Base-by-base conservation (phyloP, 1,139 yeast species). In the Yamadazyma triangularis region DNA sequence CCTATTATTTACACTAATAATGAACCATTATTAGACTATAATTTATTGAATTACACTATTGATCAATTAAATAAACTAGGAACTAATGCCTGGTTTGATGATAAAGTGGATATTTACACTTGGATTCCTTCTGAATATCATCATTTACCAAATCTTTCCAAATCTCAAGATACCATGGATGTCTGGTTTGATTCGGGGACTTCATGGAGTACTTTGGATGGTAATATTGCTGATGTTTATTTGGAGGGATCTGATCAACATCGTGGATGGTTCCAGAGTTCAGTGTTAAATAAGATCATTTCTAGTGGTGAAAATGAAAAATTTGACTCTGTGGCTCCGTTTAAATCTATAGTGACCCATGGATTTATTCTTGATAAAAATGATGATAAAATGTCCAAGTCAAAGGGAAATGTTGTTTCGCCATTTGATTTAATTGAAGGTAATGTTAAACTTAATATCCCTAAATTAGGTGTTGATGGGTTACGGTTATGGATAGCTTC, bases 171-270 rank as follows among this genome's bases (percentile, higher is more conserved):
- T 46, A 91, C 98, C 0, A 84, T 91, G 89, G 99, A 91, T 57
- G 98, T 91, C 8, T 91, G 99, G 99, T 89, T 91, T 61, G 99
- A 91, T 53, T 85, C 95, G 24, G 99, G 99, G 0, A 78, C 95
- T 1, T 81, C 94, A 22, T 91, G 98, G 98, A 74, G 80, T 5
- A 74, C 77, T 26, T 63, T 87, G 20, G 52, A 64, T 15, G 65
- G 66, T 7, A 23, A 28, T 40, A 40, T 43, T 8, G 85, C 95
- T 1, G 94, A 89, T 51, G 71, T 86, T 11, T 89, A 87, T 50
- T 58, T 89, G 13, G 99, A 91, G 61, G 99, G 99, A 1, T 77
- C 91, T 22, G 99, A 91, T 52, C 99, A 91, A 55, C 98, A 93
- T 51, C 73, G 99, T 39, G 99, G 99, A 0, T 91, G 99, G 99